Evolutionary conservation across 352 stramenopile genomes (phyloP).

Genomic region (Pythium brachiatum): DNA sequence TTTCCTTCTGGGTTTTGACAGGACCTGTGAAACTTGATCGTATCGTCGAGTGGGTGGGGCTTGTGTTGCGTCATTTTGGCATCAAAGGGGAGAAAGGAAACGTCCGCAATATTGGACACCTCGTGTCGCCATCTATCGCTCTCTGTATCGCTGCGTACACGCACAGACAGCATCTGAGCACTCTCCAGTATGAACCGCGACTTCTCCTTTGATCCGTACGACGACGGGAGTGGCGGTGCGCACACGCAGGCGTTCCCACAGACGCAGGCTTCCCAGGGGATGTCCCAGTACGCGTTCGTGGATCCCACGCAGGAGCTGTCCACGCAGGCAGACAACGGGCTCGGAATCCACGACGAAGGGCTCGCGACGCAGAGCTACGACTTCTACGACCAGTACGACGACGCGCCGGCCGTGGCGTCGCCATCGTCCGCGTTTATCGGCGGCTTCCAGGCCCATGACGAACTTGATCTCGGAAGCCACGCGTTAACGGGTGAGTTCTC

Average conservation of each 20-base stretch:
- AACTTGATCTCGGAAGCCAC: neutral
- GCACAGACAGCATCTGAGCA: neutral
- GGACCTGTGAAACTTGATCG: conserved; percentile 16
- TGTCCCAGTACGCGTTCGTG: conserved; percentile 61
- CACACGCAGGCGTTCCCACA: conserved; percentile 10
- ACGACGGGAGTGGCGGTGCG: conserved; percentile 4
- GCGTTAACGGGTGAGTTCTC: conserved; percentile 49
- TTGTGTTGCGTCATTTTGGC: neutral
- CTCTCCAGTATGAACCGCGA: conserved; percentile 18
- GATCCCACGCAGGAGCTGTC: conserved; percentile 45
- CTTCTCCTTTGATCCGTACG: conserved; percentile 25
- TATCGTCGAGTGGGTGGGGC: neutral
- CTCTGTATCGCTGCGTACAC: neutral
- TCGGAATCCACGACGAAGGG: neutral
- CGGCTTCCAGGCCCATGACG: conserved; percentile 42
- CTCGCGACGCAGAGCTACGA: conserved; percentile 27
- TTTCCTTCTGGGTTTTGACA: conserved; percentile 6
- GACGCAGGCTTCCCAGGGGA: conserved; percentile 34
- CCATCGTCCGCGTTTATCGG: conserved; percentile 8
- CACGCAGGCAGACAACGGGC: conserved; percentile 30
- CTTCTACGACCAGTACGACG: conserved; percentile 71
- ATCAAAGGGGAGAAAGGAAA: conserved; percentile 6
- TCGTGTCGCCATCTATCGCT: neutral
- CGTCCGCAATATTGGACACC: neutral
- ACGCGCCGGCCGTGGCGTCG: conserved; percentile 7